Evolutionary conservation across 2,329 filamentous ascomycete species (phyloP), one percentile per base, ranked within the genome.

Genomic region (Hymenotorrendiella dingleyae): DNA sequence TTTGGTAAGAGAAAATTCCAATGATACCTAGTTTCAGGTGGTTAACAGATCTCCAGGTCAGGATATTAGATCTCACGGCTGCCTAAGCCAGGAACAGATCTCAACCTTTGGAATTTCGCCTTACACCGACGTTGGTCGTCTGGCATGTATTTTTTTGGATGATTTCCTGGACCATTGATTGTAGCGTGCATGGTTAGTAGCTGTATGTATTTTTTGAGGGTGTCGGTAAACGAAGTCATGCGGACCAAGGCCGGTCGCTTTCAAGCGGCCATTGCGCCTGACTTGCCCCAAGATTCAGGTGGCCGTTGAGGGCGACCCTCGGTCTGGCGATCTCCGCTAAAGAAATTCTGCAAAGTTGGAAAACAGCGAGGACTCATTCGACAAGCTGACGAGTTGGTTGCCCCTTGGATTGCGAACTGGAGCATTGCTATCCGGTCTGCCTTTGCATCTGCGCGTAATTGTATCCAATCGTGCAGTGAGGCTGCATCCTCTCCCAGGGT

Each of bases 141-240:
- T 60, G 34, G 48, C 56, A 16, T 52, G 49, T 36, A 53, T 60
- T 32, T 59, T 60, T 45, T 45, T 60, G 39, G 55, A 54, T 35
- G 58, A 59, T 36, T 60, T 60, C 39, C 42, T 58, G 39, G 43
- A 52, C 35, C 51, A 53, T 36, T 57, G 44, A 56, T 20, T 22
- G n/a, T 20, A 32, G 14, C 8, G 9, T 19, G 4, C n/a, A 17
- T 16, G n/a, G 9, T 23, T 23, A 26, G 14, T 20, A 17, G 22
- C 17, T 17, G 10, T n/a, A n/a, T 17, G 2, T 12, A 11, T 11
- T 29, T 14, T 29, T 14, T 29, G 16, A 17, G 3, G 35, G 11
- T 26, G n/a, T 9, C 5, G 35, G n/a, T 10, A 37, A 24, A 14
- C 21, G 23, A 23, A 23, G 2, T 24, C 23, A 6, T 24, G 6